Evolutionary conservation across 768 basidiomycete genomes (phyloP).

Genomic region (Trametes cingulata): DNA sequence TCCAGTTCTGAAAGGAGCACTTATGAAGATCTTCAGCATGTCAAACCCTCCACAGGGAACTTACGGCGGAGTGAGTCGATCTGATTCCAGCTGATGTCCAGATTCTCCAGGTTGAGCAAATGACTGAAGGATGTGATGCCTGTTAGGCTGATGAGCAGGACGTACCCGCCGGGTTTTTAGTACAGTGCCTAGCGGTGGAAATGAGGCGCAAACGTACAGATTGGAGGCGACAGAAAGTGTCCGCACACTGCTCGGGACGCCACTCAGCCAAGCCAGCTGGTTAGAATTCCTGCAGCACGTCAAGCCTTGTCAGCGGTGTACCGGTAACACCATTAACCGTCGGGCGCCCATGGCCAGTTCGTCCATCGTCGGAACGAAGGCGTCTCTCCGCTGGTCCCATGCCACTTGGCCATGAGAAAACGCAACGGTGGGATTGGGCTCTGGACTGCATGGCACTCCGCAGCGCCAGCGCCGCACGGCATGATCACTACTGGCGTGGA

Average conservation of each 20-base stretch:
- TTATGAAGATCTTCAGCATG: background rate
- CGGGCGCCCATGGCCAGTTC: background rate
- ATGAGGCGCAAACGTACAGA: slow-evolving; percentile 46
- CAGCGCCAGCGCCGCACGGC: background rate
- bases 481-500: background rate
- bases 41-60: slow-evolving; percentile 34
- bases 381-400: slow-evolving; percentile 1
- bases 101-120: slow-evolving; percentile 78
- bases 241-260: slow-evolving; percentile 69
- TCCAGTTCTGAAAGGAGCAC: slow-evolving; percentile 61
- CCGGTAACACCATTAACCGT: background rate
- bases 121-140: slow-evolving; percentile 87
- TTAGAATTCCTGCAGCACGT: slow-evolving; percentile 60
- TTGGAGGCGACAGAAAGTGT: slow-evolving; percentile 79
- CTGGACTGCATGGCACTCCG: background rate
- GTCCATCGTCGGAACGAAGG: background rate
- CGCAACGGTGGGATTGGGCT: background rate
- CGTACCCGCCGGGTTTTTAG: background rate
- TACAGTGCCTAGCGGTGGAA: background rate
- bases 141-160: slow-evolving; percentile 58
- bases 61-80: slow-evolving; percentile 85
- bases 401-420: slow-evolving; percentile 12
- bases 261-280: slow-evolving; percentile 77
- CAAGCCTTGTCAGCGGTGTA: background rate
- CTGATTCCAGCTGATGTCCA: slow-evolving; percentile 90